Base-by-base conservation (phyloP, 176 grass and related monocot species). In the Tillandsia leiboldiana region DNA sequence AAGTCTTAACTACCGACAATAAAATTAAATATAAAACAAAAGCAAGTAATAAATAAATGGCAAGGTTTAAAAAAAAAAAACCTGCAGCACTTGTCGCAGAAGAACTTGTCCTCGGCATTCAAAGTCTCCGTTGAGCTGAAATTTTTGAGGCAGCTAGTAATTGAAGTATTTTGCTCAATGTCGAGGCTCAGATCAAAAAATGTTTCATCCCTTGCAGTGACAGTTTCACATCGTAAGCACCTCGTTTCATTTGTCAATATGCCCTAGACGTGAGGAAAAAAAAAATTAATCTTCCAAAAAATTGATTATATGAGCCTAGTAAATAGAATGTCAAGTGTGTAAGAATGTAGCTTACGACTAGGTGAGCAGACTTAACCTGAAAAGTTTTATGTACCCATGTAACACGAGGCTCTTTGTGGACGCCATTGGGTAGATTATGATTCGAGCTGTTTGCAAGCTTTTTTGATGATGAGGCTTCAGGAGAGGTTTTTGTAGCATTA, bases 21-120 rank as follows among this genome's bases (percentile, higher is more conserved):
- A 42, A 42, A 42, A 42, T 42, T 42, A 42, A 42, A 42, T 42
- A 42, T 42, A 42, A 42, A 42, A 42, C 33, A 42, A 42, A 42
- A 8, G 33, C 0, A 42, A 6, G 33, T 42, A 42, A 42, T 42
- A 42, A 42, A 61, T 9, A 61, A 61, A 15, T 56, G 52, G 15
- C 33, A 56, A 61, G 17, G 22, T 22, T 15, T 23, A 61, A 61
- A 15, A 5, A 20, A 59, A 59, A 59, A 20, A 53, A 77, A 96
- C 89, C 93, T 97, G 89, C 89, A 97, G 59, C 94, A 97, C 67
- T 92, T 92, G 72, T 92, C 89, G 77, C 94, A 97, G 72, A 96
- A 96, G 81, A 93, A 97, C 74, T 97, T 97, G 64, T 92, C 89
- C 71, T 92, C 89, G 17, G 94, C 89, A 82, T 96, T 96, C 77